A percentile compares a stretch with the other conserved stretches of the same genome.
These are phyloP conservation scores for Diaporthe caulivora DNA, from an alignment of 2,329 filamentous ascomycete species.

Conservation along the genomic window DNA sequence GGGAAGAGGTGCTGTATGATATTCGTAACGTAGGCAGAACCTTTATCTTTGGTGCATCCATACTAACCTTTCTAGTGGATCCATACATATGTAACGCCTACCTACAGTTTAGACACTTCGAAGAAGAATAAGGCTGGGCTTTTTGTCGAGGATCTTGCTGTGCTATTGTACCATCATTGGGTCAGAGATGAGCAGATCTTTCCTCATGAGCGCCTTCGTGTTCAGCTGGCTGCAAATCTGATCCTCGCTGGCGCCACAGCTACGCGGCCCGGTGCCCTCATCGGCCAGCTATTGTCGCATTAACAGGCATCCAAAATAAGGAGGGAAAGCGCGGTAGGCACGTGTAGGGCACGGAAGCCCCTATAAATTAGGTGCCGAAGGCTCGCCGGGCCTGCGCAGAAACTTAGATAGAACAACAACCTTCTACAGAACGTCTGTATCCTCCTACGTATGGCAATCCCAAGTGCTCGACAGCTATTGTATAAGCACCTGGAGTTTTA, in stretches of 20 bases:
- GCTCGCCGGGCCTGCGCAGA: too few relatives aligned
- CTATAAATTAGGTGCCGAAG: too few relatives aligned
- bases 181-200: constrained; percentile 43
- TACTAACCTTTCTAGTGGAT: not conserved
- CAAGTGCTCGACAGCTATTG: too few relatives aligned
- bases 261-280: constrained; percentile 44
- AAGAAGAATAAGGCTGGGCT: constrained; percentile 42
- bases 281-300: constrained; percentile 43
- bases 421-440: too few relatives aligned
- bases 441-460: too few relatives aligned
- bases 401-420: too few relatives aligned
- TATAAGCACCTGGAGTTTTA: constrained; percentile 46
- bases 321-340: too few relatives aligned
- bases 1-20: not conserved
- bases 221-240: constrained; percentile 42
- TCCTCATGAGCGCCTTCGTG: constrained; percentile 44
- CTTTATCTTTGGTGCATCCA: not conserved
- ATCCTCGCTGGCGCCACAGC: constrained; percentile 43
- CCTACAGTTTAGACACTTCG: not conserved
- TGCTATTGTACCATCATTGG: constrained; percentile 43
- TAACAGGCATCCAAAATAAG: too few relatives aligned
- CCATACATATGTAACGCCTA: not conserved
- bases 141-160: constrained; percentile 43
- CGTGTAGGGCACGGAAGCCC: too few relatives aligned
- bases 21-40: not conserved